Conservation (phyloP, 768 basidiomycete genomes). For the Leccinum disarticulatum region DNA sequence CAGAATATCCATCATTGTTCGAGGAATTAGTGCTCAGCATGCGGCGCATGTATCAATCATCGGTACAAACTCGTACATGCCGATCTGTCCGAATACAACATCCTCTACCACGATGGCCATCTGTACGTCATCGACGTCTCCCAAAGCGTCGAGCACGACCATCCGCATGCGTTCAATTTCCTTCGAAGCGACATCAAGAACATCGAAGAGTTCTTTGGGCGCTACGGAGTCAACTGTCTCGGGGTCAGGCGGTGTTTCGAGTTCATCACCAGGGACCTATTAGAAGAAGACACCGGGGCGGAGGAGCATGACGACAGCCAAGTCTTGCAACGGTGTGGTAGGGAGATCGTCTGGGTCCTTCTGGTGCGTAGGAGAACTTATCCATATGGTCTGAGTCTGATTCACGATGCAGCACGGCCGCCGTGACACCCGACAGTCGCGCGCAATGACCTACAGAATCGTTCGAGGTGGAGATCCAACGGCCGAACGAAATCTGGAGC, state of each 20-base stretch:
- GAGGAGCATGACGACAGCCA: conserved; percentile 23
- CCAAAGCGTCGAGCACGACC: conserved; percentile 98
- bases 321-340: conserved; percentile 40
- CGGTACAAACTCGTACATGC: conserved; percentile 94
- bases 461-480: too few relatives aligned
- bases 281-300: conserved; percentile 31
- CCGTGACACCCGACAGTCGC: too few relatives aligned
- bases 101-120: conserved; percentile 80
- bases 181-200: conserved; percentile 90
- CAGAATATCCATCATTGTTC: conserved; percentile 63
- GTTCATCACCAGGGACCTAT: conserved; percentile 69
- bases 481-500: too few relatives aligned
- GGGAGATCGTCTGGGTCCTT: too few relatives aligned
- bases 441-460: too few relatives aligned
- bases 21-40: conserved; percentile 74
- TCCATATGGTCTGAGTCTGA: too few relatives aligned
- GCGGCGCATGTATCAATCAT: conserved; percentile 74
- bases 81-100: conserved; percentile 97
- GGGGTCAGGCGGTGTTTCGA: conserved; percentile 85
- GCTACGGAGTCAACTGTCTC: conserved; percentile 70
- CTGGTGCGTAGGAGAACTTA: too few relatives aligned
- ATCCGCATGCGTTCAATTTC: conserved; percentile 95
- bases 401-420: too few relatives aligned
- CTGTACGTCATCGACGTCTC: conserved; percentile 97
- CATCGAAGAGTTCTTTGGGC: conserved; percentile 87